Percentiles rank a stretch among this genome's conserved stretches.
Evolutionary conservation across 495 filamentous ascomycete species (phyloP).

Genomic region (Cudoniella acicularis): DNA sequence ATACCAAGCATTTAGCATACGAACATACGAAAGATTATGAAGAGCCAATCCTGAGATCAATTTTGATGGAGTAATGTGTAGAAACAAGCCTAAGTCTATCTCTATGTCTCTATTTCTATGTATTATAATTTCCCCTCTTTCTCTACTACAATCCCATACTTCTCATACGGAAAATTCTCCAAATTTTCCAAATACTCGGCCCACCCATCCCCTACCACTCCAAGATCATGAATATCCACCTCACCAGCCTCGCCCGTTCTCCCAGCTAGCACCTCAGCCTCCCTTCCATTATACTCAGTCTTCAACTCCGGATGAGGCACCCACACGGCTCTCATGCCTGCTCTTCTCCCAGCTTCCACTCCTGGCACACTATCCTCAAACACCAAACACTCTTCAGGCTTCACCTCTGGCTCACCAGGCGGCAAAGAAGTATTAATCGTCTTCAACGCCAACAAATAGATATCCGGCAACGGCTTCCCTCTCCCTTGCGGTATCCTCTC

Average conservation of each 20-base stretch:
- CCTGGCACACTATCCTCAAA: slow-evolving; percentile 95
- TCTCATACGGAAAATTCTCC: slow-evolving; percentile 68
- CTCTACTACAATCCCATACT: slow-evolving; percentile 57
- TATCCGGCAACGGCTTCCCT: slow-evolving; percentile 93
- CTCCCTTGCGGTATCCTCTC: slow-evolving; percentile 69
- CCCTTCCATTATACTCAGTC: slow-evolving; percentile 69
- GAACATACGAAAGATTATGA: slow-evolving; percentile 1
- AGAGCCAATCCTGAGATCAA: no score
- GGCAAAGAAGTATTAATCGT: slow-evolving; percentile 73
- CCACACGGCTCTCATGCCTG: slow-evolving; percentile 96
- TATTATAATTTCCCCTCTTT: neutral
- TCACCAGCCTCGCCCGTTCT: slow-evolving; percentile 62
- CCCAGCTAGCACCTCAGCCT: slow-evolving; percentile 81
- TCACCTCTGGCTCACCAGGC: slow-evolving; percentile 62
- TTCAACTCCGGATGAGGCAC: slow-evolving; percentile 79
- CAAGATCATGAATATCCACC: slow-evolving; percentile 46
- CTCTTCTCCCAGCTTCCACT: slow-evolving; percentile 84
- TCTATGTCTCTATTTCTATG: neutral
- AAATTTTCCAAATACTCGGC: slow-evolving; percentile 58
- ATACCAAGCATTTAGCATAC: slow-evolving; percentile 15
- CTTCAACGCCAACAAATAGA: slow-evolving; percentile 83
- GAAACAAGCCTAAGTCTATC: neutral
- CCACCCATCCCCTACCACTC: slow-evolving; percentile 70
- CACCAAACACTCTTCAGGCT: slow-evolving; percentile 85
- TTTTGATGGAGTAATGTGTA: no score